Percentiles rank a stretch among this genome's conserved stretches.
Evolutionary conservation across 805 yeast species (phyloP).

Genomic region (Metschnikowia dekortorum): DNA sequence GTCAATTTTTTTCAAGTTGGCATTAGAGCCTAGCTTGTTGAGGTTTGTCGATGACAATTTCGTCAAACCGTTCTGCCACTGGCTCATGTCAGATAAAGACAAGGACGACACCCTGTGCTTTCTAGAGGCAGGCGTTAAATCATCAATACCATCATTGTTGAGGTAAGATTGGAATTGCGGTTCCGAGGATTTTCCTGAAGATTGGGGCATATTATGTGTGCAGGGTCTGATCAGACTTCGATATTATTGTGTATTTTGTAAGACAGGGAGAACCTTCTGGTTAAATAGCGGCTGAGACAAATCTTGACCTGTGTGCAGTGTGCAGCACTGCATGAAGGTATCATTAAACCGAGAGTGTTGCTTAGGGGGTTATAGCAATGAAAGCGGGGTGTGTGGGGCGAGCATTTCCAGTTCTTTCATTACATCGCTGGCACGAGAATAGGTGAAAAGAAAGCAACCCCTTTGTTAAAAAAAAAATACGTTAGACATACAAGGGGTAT

Average conservation of each 20-base stretch:
- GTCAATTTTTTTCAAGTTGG: constrained; percentile 40
- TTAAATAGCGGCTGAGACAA: constrained; percentile 2
- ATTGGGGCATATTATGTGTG: constrained; percentile 1
- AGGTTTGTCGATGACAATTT: constrained; percentile 36
- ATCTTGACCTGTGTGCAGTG: neutral
- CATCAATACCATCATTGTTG: constrained; percentile 71
- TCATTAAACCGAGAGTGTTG: neutral
- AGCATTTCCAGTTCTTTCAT: neutral
- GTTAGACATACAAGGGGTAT: neutral
- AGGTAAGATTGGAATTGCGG: constrained; percentile 48
- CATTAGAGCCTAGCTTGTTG: constrained; percentile 28
- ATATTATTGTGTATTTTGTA: neutral
- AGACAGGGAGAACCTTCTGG: constrained; percentile 2
- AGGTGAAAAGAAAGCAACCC: neutral
- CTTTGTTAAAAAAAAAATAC: neutral
- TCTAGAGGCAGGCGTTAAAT: constrained; percentile 56
- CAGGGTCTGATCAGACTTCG: neutral
- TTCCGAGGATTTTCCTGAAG: constrained; percentile 9
- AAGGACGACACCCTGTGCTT: constrained; percentile 62
- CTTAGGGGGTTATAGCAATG: neutral
- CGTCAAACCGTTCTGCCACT: constrained; percentile 53
- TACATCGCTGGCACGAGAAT: too few species aligned
- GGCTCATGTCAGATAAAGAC: constrained; percentile 60
- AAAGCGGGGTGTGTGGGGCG: neutral
- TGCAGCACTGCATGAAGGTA: constrained; percentile 3